Evolutionary conservation across 345 rosid species (phyloP).

Genomic region (Hibiscus syriacus): DNA sequence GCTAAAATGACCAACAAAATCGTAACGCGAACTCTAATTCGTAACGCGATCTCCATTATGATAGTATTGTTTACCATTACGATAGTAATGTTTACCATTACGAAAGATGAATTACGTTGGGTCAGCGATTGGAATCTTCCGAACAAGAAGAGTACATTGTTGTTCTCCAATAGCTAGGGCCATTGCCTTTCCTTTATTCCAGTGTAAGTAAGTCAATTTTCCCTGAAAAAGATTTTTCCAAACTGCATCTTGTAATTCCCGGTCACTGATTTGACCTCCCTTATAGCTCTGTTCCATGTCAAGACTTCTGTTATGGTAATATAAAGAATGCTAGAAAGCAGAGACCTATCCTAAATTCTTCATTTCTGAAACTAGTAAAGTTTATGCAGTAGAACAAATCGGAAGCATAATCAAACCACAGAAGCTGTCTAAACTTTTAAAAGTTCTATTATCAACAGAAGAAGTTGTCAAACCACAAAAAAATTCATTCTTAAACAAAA

Average conservation of each 20-base stretch:
- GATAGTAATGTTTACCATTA: too few species aligned
- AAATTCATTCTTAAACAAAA: too few species aligned
- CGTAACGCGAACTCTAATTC: too few species aligned
- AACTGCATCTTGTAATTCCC: too few species aligned
- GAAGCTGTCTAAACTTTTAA: background rate
- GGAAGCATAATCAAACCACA: background rate
- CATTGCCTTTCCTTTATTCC: too few species aligned
- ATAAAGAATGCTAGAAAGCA: background rate
- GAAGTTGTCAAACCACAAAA: too few species aligned
- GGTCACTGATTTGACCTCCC: too few species aligned
- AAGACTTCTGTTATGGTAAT: slow-evolving; percentile 6
- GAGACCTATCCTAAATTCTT: background rate
- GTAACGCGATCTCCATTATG: too few species aligned
- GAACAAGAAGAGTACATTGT: slow-evolving; percentile 80
- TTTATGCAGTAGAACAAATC: background rate
- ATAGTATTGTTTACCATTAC: too few species aligned
- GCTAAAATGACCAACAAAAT: too few species aligned
- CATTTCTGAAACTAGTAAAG: too few species aligned
- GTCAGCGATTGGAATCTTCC: slow-evolving; percentile 62
- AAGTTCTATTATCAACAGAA: background rate
- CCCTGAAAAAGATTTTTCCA: slow-evolving; percentile 69
- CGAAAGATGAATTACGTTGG: slow-evolving; percentile 39
- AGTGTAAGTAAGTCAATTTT: slow-evolving; percentile 62
- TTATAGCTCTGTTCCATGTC: slow-evolving; percentile 47
- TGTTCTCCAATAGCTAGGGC: slow-evolving; percentile 39